Percentiles rank a stretch among this genome's conserved stretches.
These are phyloP conservation scores for Plasmodium coatneyi DNA, from an alignment of 169 alveolate species.

Conservation along the genomic window DNA sequence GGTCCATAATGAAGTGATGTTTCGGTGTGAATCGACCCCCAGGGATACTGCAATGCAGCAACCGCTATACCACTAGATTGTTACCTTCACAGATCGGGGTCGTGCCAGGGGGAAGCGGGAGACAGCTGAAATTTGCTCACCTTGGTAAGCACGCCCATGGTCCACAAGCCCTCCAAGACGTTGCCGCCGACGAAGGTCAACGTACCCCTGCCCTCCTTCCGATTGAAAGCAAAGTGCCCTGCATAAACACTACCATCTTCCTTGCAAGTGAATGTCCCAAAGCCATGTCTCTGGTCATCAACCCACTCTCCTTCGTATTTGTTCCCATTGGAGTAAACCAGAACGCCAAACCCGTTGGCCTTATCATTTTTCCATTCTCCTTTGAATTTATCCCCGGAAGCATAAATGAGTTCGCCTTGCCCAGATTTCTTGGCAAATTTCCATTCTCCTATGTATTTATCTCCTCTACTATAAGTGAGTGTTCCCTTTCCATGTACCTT, in stretches of 20 bases:
- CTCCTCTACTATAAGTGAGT: conserved; percentile 90
- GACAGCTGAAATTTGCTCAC: conserved; percentile 80
- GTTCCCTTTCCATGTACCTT: conserved; percentile 95
- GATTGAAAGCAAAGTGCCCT: conserved; percentile 91
- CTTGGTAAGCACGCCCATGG: conserved; percentile 78
- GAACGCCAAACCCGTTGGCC: conserved; percentile 95
- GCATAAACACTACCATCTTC: conserved; percentile 91
- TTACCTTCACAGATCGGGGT: conserved; percentile 79
- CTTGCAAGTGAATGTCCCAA: conserved; percentile 90
- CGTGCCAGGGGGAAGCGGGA: conserved; percentile 83
- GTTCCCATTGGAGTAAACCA: conserved; percentile 94
- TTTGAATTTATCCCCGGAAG: conserved; percentile 91
- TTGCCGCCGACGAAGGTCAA: conserved; percentile 87
- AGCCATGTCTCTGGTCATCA: conserved; percentile 93
- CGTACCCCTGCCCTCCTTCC: conserved; percentile 92
- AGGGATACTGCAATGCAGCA: background rate
- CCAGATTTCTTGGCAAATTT: conserved; percentile 94
- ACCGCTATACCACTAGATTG: background rate
- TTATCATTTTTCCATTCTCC: conserved; percentile 95
- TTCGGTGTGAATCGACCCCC: background rate
- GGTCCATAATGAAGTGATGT: background rate
- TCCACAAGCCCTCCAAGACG: conserved; percentile 87
- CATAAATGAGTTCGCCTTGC: conserved; percentile 94
- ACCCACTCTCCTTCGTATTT: conserved; percentile 94
- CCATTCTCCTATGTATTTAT: conserved; percentile 96